Base-by-base conservation (phyloP, 1,284 basidiomycete genomes). In the Schizophyllum amplum region DNA sequence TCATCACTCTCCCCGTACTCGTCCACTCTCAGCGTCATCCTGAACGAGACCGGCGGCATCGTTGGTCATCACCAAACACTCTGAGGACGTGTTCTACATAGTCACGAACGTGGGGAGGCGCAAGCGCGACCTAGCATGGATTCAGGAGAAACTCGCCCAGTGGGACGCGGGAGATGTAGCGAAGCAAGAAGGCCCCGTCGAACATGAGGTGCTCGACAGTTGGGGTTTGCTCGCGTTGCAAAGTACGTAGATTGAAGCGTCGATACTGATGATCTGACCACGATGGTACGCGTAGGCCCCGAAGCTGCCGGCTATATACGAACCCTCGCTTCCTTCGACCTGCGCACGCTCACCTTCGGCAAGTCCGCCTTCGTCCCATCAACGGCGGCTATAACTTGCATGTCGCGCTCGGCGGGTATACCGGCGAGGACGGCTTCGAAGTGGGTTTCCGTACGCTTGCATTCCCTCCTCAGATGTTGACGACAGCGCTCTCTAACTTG, bases 351-450 rank as follows among this genome's bases (percentile, higher is more conserved):
- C n/a, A n/a, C n/a, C n/a, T n/a, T n/a, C n/a, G n/a, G n/a, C n/a
- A n/a, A n/a, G 61, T 86, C 87, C 21, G 85, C 87, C 0, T 92
- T 85, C 64, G 80, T 92, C 81, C 86, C 1, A 79, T 97, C 47
- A 84, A 86, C 60, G 82, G 86, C 1, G 42, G 42, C 11, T 86
- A 92, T 62, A 84, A 87, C 63, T 79, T 94, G 58, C 97, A 98
- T 69, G 84, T 99, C 42, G 92, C 94, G 7, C 85, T 97, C n/a
- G 93, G 93, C 22, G 96, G 97, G 4, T 99, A 99, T 74, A 99
- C 97, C 0, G 96, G 97, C 27, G 97, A 99, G 73, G 96, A 99
- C 70, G 97, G 96, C 0, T 98, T 99, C 63, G 96, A 99, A 78
- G 91, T 88, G 47, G n/a, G 61, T 76, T 67, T 24, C 33, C 24